Evolutionary conservation across 2,329 filamentous ascomycete species (phyloP), one percentile per base, ranked within the genome.

Genomic region (Beauveria pseudobassiana): DNA sequence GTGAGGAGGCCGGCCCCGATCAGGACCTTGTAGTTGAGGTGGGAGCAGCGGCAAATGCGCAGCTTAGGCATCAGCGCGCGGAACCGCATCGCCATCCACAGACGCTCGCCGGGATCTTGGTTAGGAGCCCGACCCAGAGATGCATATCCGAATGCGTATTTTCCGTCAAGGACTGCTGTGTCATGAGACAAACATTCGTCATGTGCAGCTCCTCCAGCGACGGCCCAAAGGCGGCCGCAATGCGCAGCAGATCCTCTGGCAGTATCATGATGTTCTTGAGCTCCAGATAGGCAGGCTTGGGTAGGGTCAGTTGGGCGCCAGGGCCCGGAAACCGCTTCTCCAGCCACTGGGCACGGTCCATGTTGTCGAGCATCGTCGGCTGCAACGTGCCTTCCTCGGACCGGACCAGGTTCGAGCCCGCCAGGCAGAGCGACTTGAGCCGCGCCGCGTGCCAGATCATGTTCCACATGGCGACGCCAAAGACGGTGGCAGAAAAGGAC

Each of bases 401-500:
- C 9, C 9, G 43, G 40, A 18, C 34, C 6, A 28, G 8, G 9
- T 46, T 30, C 26, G 26, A 30, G 14, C 79, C 78, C 12, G 79
- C 73, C 18, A 83, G 65, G 62, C 79, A 82, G 20, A 83, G 69
- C 50, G 75, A 81, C 64, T 77, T 71, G 14, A 83, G 73, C 9
- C 70, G 67, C 26, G 69, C 68, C 0, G 80, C 79, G 54, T 77
- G 77, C 53, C 75, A 74, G 18, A 83, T 76, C 46, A 82, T 68
- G 64, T 78, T 76, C 80, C 81, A 83, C 3, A 83, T 70, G 59
- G 78, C 76, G 43, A 73, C 72, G 22, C 74, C 74, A 67, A 81
- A 81, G 20, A 74, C 65, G 18, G 68, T 67, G n/a, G 72, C 72
- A 9, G 72, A 70, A 9, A 66, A 63, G 0, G 71, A 70, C 1